Percentiles rank a stretch among this genome's conserved stretches.
Conservation (phyloP, 768 basidiomycete species). For the Leccinum uliginosum region DNA sequence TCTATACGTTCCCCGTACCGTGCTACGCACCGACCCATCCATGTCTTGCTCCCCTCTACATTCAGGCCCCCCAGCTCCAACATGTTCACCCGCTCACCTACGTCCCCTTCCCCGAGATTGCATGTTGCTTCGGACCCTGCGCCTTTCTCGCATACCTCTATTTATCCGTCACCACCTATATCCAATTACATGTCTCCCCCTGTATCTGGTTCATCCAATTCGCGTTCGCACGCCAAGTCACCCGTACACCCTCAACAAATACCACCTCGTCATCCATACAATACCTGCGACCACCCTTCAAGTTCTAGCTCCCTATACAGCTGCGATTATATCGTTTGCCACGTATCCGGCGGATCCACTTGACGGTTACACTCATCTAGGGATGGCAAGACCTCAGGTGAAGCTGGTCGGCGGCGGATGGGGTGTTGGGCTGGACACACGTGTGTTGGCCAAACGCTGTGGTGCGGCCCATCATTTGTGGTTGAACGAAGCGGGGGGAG, state of each 20-base stretch:
- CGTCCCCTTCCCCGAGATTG: constrained; percentile 29
- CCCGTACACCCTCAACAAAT: constrained; percentile 33
- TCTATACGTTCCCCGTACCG: constrained; percentile 19
- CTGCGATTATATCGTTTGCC: constrained; percentile 60
- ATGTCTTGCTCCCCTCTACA: constrained; percentile 9
- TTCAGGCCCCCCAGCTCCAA: constrained; percentile 1
- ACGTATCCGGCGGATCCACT: constrained; percentile 74
- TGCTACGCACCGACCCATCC: constrained; percentile 16
- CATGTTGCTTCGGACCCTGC: constrained; percentile 22
- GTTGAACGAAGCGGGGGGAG: constrained; percentile 16
- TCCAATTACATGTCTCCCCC: constrained; percentile 20
- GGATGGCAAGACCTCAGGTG: constrained; percentile 81
- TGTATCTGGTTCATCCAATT: constrained; percentile 19
- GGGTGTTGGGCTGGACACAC: constrained; percentile 73
- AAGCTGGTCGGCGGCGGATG: constrained; percentile 75
- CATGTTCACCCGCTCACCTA: constrained; percentile 24
- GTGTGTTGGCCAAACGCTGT: constrained; percentile 54
- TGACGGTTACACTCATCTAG: constrained; percentile 84
- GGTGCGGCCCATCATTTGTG: constrained; percentile 41
- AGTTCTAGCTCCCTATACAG: constrained; percentile 63
- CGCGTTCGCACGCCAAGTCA: constrained; percentile 18
- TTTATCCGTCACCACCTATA: constrained; percentile 26
- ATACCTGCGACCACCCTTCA: constrained; percentile 50
- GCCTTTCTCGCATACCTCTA: constrained; percentile 16
- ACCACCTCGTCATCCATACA: constrained; percentile 36